Evolutionary conservation across 2,329 filamentous ascomycete species (phyloP).

Genomic region (Sclerotinia sclerotiorum): DNA sequence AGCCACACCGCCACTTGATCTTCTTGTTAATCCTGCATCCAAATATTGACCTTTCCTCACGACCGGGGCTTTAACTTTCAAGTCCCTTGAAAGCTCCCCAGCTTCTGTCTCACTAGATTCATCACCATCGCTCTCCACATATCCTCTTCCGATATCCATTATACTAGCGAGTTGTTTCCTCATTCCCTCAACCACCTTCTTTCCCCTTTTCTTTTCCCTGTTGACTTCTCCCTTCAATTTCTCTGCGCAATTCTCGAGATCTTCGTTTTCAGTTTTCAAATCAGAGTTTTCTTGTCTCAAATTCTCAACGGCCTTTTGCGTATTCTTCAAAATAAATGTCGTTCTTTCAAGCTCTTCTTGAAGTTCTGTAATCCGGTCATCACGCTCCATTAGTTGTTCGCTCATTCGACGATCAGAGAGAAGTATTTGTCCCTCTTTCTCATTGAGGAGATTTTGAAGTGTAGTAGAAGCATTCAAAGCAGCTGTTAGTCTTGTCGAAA

Average conservation of each 20-base stretch:
- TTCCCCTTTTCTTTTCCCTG: conserved; percentile 50
- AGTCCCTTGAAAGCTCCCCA: neutral
- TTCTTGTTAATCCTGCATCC: conserved; percentile 31
- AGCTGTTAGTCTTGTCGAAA: conserved; percentile 48
- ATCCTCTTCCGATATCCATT: conserved; percentile 48
- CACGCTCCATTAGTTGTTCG: conserved; percentile 50
- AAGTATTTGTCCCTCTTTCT: conserved; percentile 25
- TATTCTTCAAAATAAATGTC: conserved; percentile 44
- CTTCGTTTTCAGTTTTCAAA: conserved; percentile 32
- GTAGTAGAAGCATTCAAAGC: conserved; percentile 44
- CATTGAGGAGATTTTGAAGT: conserved; percentile 41
- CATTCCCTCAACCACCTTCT: conserved; percentile 50
- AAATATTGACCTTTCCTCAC: conserved; percentile 31
- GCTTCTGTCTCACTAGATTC: conserved; percentile 17
- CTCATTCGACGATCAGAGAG: conserved; percentile 42
- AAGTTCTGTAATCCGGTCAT: conserved; percentile 52
- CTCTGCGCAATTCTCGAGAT: conserved; percentile 32
- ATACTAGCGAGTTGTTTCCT: conserved; percentile 53
- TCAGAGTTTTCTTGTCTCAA: conserved; percentile 11
- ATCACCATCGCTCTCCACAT: conserved; percentile 39
- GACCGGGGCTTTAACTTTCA: conserved; percentile 10
- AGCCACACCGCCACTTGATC: conserved; percentile 37
- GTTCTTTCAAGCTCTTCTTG: conserved; percentile 50
- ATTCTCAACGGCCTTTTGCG: conserved; percentile 13
- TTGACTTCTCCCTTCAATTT: conserved; percentile 44